Evolutionary conservation across 2,329 filamentous ascomycete genomes (phyloP).

Genomic region (Fusarium camptoceras): DNA sequence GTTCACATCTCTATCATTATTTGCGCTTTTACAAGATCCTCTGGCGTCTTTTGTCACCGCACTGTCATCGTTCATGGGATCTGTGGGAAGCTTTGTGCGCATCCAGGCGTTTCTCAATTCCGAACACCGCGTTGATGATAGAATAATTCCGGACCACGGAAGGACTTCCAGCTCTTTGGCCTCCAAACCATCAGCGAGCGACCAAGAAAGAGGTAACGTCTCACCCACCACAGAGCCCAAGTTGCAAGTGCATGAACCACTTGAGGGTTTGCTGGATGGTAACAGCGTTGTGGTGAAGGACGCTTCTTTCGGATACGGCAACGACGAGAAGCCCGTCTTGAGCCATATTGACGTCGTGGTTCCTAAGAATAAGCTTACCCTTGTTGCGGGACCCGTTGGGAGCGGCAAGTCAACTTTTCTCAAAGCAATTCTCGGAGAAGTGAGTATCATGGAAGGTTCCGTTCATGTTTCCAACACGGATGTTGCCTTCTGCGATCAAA

Average conservation of each 20-base stretch:
- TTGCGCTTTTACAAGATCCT: constrained; percentile 25
- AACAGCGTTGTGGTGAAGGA: not conserved
- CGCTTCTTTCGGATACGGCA: constrained; percentile 26
- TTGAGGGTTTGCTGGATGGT: fast-evolving
- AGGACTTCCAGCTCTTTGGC: not conserved
- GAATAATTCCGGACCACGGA: not conserved
- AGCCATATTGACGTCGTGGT: constrained; percentile 8
- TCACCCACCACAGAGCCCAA: not conserved
- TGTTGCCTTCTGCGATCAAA: constrained; percentile 45
- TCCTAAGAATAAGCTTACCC: constrained; percentile 17
- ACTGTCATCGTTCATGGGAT: constrained; percentile 29
- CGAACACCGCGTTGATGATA: constrained; percentile 10
- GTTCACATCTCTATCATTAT: constrained; percentile 35
- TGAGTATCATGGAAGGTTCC: constrained; percentile 17
- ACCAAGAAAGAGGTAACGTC: not conserved
- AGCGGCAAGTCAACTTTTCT: constrained; percentile 53
- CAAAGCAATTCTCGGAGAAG: constrained; percentile 48
- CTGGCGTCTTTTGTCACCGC: constrained; percentile 28
- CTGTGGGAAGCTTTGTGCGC: constrained; percentile 29
- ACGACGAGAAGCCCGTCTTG: constrained; percentile 8
- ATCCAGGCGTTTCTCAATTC: constrained; percentile 32
- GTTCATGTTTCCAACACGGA: constrained; percentile 9
- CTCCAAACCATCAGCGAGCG: not conserved
- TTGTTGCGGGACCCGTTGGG: constrained; percentile 52
- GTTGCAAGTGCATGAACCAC: not conserved